phyloP scores from a whole-genome alignment of 1,284 basidiomycete species.

The Melampsora larici-populina region DNA sequence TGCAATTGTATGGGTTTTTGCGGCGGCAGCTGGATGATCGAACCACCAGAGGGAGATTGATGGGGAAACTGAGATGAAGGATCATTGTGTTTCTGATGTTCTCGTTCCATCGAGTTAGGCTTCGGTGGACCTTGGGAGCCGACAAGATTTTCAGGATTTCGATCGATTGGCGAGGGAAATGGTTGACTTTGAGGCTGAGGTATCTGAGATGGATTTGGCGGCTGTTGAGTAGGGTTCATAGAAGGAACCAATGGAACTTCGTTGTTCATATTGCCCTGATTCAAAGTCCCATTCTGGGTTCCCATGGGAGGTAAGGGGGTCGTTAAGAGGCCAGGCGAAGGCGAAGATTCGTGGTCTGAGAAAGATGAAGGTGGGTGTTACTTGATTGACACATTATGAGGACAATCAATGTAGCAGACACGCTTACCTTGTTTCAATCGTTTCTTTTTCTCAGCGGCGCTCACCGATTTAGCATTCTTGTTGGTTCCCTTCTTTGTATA shows the following conservation, averaged over 20 bases:
- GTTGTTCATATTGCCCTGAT: background rate
- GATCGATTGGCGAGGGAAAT: background rate
- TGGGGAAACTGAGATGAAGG: constrained; percentile 4
- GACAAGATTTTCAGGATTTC: background rate
- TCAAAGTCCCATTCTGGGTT: constrained; percentile 5
- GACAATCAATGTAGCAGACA: background rate
- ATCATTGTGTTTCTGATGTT: no score
- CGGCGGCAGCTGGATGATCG: constrained; percentile 15
- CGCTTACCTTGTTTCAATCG: constrained; percentile 28
- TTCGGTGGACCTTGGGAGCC: background rate
- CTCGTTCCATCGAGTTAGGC: no score
- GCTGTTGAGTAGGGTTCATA: no score
- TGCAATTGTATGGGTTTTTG: constrained; percentile 9
- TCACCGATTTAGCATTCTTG: background rate
- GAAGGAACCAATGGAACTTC: no score
- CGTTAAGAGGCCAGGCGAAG: constrained; percentile 5
- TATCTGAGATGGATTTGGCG: background rate
- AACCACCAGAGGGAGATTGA: constrained; percentile 14
- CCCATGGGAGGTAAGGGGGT: constrained; percentile 4
- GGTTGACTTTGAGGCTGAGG: background rate
- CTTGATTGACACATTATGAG: background rate
- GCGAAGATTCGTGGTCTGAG: constrained; percentile 23
- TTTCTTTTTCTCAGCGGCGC: constrained; percentile 28
- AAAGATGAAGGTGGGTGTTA: background rate
- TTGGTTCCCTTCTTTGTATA: background rate